A percentile compares a stretch with the other conserved stretches of the same genome.
phyloP scores from a whole-genome alignment of 2,329 filamentous ascomycete species.

The Xylariales sp. region DNA sequence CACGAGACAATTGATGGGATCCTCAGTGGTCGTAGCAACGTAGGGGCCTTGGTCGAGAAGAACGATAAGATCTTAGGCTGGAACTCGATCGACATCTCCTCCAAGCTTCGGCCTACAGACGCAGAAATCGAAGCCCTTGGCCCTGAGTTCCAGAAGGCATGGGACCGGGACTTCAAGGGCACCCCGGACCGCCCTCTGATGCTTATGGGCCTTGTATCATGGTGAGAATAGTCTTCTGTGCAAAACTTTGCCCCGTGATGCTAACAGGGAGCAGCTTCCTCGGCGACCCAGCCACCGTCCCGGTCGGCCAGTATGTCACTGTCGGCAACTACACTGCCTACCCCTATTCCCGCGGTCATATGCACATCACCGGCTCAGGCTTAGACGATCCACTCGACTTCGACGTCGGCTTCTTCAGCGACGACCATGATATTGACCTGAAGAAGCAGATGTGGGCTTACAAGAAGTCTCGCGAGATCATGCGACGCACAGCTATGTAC shows the following conservation, averaged over 20 bases:
- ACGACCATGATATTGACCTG: slow-evolving; percentile 46
- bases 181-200: slow-evolving; percentile 37
- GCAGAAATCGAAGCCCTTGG: slow-evolving; percentile 45
- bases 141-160: slow-evolving; percentile 42
- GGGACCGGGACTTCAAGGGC: slow-evolving; percentile 44
- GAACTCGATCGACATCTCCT: slow-evolving; percentile 46
- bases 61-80: slow-evolving; percentile 40
- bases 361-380: slow-evolving; percentile 50
- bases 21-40: slow-evolving; percentile 17
- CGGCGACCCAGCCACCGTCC: slow-evolving; percentile 6
- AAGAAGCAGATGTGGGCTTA: slow-evolving; percentile 57
- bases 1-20: slow-evolving; percentile 38
- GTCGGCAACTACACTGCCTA: slow-evolving; percentile 52
- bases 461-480: slow-evolving; percentile 57
- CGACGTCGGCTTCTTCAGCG: slow-evolving; percentile 49
- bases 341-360: slow-evolving; percentile 55
- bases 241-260: too few species aligned
- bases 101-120: slow-evolving; percentile 46
- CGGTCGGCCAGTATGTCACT: slow-evolving; percentile 44
- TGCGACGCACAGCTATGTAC: slow-evolving; percentile 49
- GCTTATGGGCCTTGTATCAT: slow-evolving; percentile 35
- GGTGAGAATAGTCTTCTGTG: too few species aligned
- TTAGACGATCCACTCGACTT: slow-evolving; percentile 45
- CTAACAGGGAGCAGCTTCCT: slow-evolving; percentile 4
- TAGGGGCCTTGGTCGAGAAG: slow-evolving; percentile 17